Evolutionary conservation across 148 eudicot species (phyloP), one percentile per base, ranked within the genome.

Genomic region (Nepenthes gracilis): DNA sequence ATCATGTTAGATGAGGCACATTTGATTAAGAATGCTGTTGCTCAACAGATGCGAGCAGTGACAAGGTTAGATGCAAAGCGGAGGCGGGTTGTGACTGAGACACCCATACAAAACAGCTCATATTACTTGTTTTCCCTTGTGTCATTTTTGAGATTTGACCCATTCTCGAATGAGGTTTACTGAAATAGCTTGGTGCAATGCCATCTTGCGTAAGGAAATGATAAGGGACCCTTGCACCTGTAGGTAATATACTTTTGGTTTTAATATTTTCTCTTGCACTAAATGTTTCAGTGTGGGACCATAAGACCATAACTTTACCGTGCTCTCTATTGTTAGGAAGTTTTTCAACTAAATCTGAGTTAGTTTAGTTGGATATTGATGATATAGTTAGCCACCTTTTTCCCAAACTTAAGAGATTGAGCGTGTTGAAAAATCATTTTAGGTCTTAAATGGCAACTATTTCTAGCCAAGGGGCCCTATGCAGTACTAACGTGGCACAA

Each of bases 1-100:
- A 80, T 92, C 60, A 86, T 92, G 36, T 78, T 92, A 49, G 98
- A 92, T 40, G 98, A 92, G 82, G 98, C 85, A 34, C 98, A 92
- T 76, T 60, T 82, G 64, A 82, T 92, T 58, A 92, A 88, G 77
- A 92, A 92, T 73, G 72, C 70, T 8, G 76, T 67, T 59, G 72
- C 96, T 37, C 78, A 70, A 62, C 88, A 80, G 62, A 82, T 83
- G 57, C 81, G 73, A 2, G 96, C 96, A 2, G 96, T 92, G 35
- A 77, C 74, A 63, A 70, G 74, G 15, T 70, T 92, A 65, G 78
- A 73, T 62, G 82, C 87, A 43, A 81, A 69, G 55, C 65, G 88
- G 58, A 84, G 98, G 70, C 88, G 96, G 96, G 86, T 75, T 58
- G 96, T 92, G 58, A 85, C 94, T 0, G 98, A 96, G 55, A 92